phyloP scores from a whole-genome alignment of 768 basidiomycete genomes.

The Fomitopsis serialis region DNA sequence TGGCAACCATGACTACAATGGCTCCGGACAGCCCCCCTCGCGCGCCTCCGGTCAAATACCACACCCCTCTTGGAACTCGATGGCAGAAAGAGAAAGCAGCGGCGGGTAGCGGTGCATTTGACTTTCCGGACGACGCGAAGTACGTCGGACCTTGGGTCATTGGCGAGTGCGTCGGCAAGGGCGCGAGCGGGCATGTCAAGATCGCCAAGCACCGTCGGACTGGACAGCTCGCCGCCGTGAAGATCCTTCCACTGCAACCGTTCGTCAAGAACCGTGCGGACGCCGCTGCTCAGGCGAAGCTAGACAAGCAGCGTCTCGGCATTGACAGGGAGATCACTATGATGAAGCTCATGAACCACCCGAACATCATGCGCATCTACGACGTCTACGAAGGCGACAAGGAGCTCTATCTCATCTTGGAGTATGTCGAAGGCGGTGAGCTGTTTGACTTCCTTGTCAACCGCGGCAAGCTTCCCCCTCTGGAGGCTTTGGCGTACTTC shows the following conservation, averaged over 20 bases:
- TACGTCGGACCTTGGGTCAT: slow-evolving; percentile 89
- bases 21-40: slow-evolving; percentile 50
- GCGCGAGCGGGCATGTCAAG: slow-evolving; percentile 90
- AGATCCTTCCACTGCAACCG: slow-evolving; percentile 85
- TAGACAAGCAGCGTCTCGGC: slow-evolving; percentile 77
- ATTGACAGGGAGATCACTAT: slow-evolving; percentile 95
- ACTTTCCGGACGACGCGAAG: slow-evolving; percentile 80
- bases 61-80: slow-evolving; percentile 67
- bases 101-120: slow-evolving; percentile 68
- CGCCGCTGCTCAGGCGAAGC: slow-evolving; percentile 61
- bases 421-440: slow-evolving; percentile 95
- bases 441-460: slow-evolving; percentile 96
- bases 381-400: slow-evolving; percentile 93
- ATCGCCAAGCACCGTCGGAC: slow-evolving; percentile 84
- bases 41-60: slow-evolving; percentile 68
- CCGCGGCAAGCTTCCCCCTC: slow-evolving; percentile 69
- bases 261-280: slow-evolving; percentile 69
- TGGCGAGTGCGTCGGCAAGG: slow-evolving; percentile 91
- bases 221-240: slow-evolving; percentile 90
- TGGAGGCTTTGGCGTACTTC: slow-evolving; percentile 88
- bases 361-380: slow-evolving; percentile 91
- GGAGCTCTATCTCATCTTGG: slow-evolving; percentile 88
- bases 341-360: slow-evolving; percentile 99
- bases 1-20: slow-evolving; percentile 4
- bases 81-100: slow-evolving; percentile 88